Conservation (phyloP, 495 filamentous ascomycete genomes). For the Hyaloscypha finlandica region DNA sequence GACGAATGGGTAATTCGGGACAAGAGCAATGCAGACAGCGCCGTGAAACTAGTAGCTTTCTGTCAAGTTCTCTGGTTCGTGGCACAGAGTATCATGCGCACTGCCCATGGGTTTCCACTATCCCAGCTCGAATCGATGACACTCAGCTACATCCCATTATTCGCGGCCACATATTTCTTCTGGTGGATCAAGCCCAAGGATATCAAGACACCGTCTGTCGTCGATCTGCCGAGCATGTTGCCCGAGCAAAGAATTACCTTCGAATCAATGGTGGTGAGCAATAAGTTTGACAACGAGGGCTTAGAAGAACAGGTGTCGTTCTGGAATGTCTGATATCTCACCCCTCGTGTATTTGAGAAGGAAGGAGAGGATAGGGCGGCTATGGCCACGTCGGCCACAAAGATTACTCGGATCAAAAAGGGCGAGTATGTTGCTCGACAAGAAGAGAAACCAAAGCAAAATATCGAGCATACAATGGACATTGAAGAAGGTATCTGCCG, state of each 20-base stretch:
- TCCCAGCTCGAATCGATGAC: constrained; percentile 42
- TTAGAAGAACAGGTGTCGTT: constrained; percentile 28
- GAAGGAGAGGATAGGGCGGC: constrained; percentile 27
- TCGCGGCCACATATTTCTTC: constrained; percentile 40
- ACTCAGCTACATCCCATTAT: constrained; percentile 39
- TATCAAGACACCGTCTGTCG: constrained; percentile 38
- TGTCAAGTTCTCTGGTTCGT: constrained; percentile 39
- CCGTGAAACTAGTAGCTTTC: constrained; percentile 38
- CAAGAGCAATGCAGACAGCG: constrained; percentile 41
- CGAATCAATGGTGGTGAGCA: constrained; percentile 34
- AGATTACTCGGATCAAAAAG: background rate
- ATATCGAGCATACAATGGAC: too few species aligned
- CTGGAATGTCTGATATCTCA: constrained; percentile 35
- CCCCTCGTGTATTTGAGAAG: constrained; percentile 36
- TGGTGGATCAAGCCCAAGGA: constrained; percentile 45
- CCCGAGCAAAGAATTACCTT: constrained; percentile 31
- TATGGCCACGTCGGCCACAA: background rate
- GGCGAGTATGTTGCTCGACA: too few species aligned
- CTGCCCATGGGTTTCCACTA: constrained; percentile 35
- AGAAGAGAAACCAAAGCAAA: too few species aligned
- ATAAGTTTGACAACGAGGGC: constrained; percentile 37
- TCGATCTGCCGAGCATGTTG: constrained; percentile 38
- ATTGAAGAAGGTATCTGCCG: too few species aligned
- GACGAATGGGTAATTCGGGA: constrained; percentile 37
- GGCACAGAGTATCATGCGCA: constrained; percentile 37